Percentiles rank a stretch among this genome's conserved stretches.
phyloP scores from a whole-genome alignment of 1,139 yeast species.

The Diutina mesorugosa region DNA sequence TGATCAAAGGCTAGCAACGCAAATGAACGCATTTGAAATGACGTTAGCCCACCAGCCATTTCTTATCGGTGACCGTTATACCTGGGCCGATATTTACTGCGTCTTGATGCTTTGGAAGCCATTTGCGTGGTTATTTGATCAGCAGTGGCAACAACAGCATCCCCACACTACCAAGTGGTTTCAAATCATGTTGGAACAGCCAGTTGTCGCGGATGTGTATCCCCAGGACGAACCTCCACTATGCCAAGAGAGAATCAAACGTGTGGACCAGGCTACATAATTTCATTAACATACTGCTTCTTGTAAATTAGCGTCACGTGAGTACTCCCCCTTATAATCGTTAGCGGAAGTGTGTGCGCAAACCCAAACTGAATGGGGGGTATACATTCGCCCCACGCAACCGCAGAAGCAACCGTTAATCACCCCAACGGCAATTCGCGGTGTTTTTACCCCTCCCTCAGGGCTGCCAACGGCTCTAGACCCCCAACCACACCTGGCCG shows the following conservation, averaged over 20 bases:
- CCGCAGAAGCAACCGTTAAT: background rate
- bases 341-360: background rate
- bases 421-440: background rate
- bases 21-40: constrained; percentile 38
- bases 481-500: background rate
- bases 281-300: too few species aligned
- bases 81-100: constrained; percentile 70
- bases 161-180: constrained; percentile 82
- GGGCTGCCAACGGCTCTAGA: background rate
- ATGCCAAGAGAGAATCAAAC: constrained; percentile 55
- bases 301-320: background rate
- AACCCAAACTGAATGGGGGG: background rate
- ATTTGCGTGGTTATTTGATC: constrained; percentile 57
- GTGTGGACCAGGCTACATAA: constrained; percentile 45
- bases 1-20: constrained; percentile 21
- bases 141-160: constrained; percentile 62
- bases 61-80: constrained; percentile 82
- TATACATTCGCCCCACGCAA: background rate
- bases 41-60: constrained; percentile 69
- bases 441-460: background rate
- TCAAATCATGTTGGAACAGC: constrained; percentile 51
- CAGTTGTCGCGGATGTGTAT: constrained; percentile 27
- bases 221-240: constrained; percentile 21
- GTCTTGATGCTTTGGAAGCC: constrained; percentile 53
- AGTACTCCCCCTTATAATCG: background rate